Percentiles rank a stretch among this genome's conserved stretches.
Conservation (phyloP, 192 early-diverging fungal genomes). For the Geosiphon pyriformis region DNA sequence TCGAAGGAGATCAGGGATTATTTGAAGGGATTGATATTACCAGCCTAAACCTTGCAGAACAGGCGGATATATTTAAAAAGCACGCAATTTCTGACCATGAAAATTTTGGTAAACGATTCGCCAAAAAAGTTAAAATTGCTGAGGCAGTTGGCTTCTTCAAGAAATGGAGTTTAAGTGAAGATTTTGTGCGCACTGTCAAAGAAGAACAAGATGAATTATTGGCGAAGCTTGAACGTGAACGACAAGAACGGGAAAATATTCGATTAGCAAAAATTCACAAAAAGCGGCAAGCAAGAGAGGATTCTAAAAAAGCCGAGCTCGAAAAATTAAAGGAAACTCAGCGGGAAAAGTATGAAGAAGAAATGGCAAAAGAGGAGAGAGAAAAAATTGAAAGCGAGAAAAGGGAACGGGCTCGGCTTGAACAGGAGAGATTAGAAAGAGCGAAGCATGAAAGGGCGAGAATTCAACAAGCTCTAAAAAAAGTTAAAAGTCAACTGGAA, state of each 20-base stretch:
- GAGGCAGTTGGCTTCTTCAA: slow-evolving; percentile 47
- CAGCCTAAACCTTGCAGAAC: slow-evolving; percentile 40
- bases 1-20: slow-evolving; percentile 2
- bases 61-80: slow-evolving; percentile 37
- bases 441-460: not conserved
- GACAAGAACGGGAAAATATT: not conserved
- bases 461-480: not conserved
- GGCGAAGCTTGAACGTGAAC: not conserved
- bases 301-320: no score
- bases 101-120: slow-evolving; percentile 47
- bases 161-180: not conserved
- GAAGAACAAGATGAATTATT: not conserved
- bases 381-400: not conserved
- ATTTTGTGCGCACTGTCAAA: not conserved
- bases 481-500: not conserved
- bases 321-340: not conserved
- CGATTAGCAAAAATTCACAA: not conserved
- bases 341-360: not conserved
- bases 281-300: not conserved
- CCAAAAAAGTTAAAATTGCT: slow-evolving; percentile 47
- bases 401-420: not conserved
- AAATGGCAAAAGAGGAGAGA: not conserved
- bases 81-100: slow-evolving; percentile 31
- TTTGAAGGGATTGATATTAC: slow-evolving; percentile 35
- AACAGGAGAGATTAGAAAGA: not conserved